Evolutionary conservation across 257 asterid species (phyloP).

Genomic region (Ilex asprella): DNA sequence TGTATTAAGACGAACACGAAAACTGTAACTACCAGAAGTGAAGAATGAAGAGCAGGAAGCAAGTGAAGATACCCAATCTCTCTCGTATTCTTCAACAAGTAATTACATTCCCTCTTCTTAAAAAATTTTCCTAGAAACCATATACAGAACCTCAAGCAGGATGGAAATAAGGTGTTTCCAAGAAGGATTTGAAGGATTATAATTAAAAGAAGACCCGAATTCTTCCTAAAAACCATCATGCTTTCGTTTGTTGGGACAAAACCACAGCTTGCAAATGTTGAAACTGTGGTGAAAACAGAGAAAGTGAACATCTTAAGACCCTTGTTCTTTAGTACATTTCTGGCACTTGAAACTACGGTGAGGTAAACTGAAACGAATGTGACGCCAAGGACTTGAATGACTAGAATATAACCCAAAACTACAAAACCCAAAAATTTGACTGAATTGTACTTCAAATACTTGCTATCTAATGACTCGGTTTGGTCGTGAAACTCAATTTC

Average conservation of each 20-base stretch:
- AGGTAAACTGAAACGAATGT: slow-evolving; percentile 25
- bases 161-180: slow-evolving; percentile 59
- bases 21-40: slow-evolving; percentile 27
- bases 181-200: slow-evolving; percentile 49
- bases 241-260: slow-evolving; percentile 64
- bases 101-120: slow-evolving; percentile 29
- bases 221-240: slow-evolving; percentile 54
- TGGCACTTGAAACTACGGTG: slow-evolving; percentile 26
- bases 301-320: slow-evolving; percentile 38
- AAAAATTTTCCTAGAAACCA: slow-evolving; percentile 42
- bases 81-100: slow-evolving; percentile 29
- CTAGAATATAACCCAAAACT: slow-evolving; percentile 33
- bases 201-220: slow-evolving; percentile 54
- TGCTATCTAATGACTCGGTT: slow-evolving; percentile 1
- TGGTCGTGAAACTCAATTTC: slow-evolving; percentile 4
- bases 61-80: slow-evolving; percentile 37
- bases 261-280: slow-evolving; percentile 59
- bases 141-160: slow-evolving; percentile 32
- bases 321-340: slow-evolving; percentile 29
- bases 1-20: slow-evolving; percentile 40
- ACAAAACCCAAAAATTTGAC: slow-evolving; percentile 33
- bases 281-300: slow-evolving; percentile 37
- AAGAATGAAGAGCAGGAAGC: slow-evolving; percentile 36
- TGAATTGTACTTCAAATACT: slow-evolving; percentile 22
- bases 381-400: slow-evolving; percentile 33